Evolutionary conservation across 2,329 filamentous ascomycete species (phyloP).

Genomic region (Penicillium sp.): DNA sequence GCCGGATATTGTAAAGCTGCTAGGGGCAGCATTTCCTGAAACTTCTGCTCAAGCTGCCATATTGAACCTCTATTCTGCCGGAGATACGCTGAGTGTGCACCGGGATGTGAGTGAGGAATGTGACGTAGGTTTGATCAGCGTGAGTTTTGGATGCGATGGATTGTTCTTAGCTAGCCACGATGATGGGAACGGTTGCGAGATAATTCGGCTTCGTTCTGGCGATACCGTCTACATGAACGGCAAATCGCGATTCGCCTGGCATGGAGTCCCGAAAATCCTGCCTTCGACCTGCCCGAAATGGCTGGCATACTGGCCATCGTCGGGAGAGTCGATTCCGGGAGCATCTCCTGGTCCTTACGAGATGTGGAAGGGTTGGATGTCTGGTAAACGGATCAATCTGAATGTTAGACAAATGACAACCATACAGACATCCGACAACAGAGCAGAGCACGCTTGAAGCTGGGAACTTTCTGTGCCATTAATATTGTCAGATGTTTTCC

Average conservation of each 20-base stretch:
- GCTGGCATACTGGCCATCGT: constrained; percentile 70
- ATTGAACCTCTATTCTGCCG: constrained; percentile 86
- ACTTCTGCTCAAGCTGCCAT: constrained; percentile 86
- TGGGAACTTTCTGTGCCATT: not conserved
- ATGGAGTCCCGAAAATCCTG: constrained; percentile 86
- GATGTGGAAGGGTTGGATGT: constrained; percentile 84
- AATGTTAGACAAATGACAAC: constrained; percentile 88
- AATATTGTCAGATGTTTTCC: not conserved
- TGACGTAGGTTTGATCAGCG: constrained; percentile 73
- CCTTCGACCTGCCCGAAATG: constrained; percentile 74
- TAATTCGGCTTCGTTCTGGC: constrained; percentile 71
- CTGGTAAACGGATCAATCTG: constrained; percentile 80
- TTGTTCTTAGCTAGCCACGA: constrained; percentile 80
- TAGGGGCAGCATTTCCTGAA: constrained; percentile 70
- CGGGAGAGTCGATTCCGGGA: constrained; percentile 40
- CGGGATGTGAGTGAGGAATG: constrained; percentile 88
- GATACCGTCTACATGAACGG: constrained; percentile 89
- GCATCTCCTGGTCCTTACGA: constrained; percentile 49
- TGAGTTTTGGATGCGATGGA: constrained; percentile 87
- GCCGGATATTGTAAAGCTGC: constrained; percentile 64
- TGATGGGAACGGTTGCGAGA: constrained; percentile 43
- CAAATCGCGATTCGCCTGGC: constrained; percentile 84
- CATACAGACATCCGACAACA: constrained; percentile 21
- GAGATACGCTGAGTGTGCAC: constrained; percentile 88
- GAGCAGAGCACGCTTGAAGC: not conserved